Base-by-base conservation (phyloP, 2,329 filamentous ascomycete species). In the Penicillium expansum region DNA sequence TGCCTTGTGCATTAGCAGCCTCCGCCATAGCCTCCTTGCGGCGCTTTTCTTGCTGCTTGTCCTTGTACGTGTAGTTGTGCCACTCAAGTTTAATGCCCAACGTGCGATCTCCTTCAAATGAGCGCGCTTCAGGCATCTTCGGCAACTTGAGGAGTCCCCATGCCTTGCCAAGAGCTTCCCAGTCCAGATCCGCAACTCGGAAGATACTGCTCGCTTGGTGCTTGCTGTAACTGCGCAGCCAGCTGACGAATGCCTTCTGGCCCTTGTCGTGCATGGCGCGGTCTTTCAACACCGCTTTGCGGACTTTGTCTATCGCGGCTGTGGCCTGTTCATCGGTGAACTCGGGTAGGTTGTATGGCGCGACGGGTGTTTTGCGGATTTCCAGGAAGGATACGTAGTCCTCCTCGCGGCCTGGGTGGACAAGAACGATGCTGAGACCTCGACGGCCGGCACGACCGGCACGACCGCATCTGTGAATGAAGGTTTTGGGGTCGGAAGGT, bases 181-280 rank as follows among this genome's bases (percentile, higher is more conserved):
- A 99, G 72, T 96, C 88, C 16, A 97, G 80, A 67, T 95, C 91
- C 3, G 81, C 74, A 2, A 91, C 79, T 11, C 89, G 86, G 79
- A 99, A 99, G 64, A 99, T 97, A 68, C 91, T 95, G 58, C 86
- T 88, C 1, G 93, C 92, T 63, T 92, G 86, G 69, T 97, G 94
- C 68, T 94, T 95, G 70, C 86, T 89, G 76, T 97, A 97, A 64
- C 90, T 89, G 70, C 92, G 86, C 1, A 96, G 86, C 90, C 92
- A 97, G 69, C 89, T 93, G 22, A 97, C 93, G 66, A 99, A 97
- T 0, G 88, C 94, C 60, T 88, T 86, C 70, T 96, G 91, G 0
- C 89, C 92, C 68, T 96, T 94, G 72, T 97, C 92, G 71, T 94
- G 88, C 11, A 94, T 71, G 27, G 85, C 84, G 24, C 88, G 79